Evolutionary conservation across 1,284 basidiomycete genomes (phyloP).

Genomic region (Marasmius oreades): DNA sequence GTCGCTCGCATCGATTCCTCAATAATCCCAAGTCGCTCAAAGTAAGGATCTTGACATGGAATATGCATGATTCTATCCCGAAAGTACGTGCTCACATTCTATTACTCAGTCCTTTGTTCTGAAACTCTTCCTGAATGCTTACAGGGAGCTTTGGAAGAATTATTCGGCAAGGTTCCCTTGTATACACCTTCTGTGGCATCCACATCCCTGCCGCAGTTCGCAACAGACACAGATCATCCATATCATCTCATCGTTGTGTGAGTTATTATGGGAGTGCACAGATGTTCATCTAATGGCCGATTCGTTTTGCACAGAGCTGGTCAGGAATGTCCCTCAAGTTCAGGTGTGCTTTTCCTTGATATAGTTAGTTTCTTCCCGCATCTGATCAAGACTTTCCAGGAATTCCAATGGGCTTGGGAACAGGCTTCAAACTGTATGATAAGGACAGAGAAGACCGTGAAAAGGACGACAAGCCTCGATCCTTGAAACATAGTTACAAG

Average conservation of each 20-base stretch:
- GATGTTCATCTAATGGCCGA: conserved; percentile 11
- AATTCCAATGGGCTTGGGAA: conserved; percentile 72
- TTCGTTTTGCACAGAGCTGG: conserved; percentile 53
- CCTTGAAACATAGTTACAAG: conserved; percentile 36
- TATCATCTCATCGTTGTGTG: conserved; percentile 81
- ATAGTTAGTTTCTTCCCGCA: background rate
- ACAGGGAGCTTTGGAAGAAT: conserved; percentile 69
- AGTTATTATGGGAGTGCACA: conserved; percentile 23
- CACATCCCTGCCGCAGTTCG: conserved; percentile 45
- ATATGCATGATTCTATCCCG: conserved; percentile 76
- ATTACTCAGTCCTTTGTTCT: background rate
- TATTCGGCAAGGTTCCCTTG: conserved; percentile 63
- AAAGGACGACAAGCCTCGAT: conserved; percentile 31
- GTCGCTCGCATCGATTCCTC: conserved; percentile 10
- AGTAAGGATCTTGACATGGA: conserved; percentile 53
- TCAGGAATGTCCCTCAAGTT: conserved; percentile 77
- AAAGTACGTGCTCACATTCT: conserved; percentile 41
- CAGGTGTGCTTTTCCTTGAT: conserved; percentile 37
- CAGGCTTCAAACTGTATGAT: conserved; percentile 65
- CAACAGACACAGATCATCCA: conserved; percentile 57
- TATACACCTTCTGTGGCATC: conserved; percentile 35
- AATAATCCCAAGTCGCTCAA: conserved; percentile 32
- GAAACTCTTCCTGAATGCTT: conserved; percentile 1
- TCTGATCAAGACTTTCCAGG: conserved; percentile 33
- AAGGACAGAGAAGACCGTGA: conserved; percentile 32